Evolutionary conservation across 345 rosid species (phyloP), one percentile per base, ranked within the genome.

Genomic region (Eucalyptus cloeziana): DNA sequence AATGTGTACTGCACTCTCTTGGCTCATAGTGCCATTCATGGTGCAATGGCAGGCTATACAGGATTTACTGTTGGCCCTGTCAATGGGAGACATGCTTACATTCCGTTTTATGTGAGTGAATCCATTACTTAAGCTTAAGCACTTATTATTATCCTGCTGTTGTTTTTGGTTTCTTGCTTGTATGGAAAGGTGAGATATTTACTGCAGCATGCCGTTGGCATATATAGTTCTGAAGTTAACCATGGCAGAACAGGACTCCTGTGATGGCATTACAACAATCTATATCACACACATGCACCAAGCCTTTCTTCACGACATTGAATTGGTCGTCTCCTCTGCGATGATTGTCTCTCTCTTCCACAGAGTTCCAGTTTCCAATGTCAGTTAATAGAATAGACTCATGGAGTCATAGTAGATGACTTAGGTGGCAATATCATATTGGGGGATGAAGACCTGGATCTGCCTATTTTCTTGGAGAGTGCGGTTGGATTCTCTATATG

Each of bases 31-130:
- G 94, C 95, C 80, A 90, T 94, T 88, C 94, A 92, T 87, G 94
- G 96, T 87, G 96, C 94, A 40, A 94, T 94, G 96, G 96, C 95
- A 31, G 95, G 96, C 51, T 93, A 91, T 86, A 93, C 96, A 49
- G 96, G 96, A 87, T 94, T 92, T 91, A 93, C 95, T 4, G 91
- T 91, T 33, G 95, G 96, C 80, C 91, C 92, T 44, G 96, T 92
- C 30, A 92, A 94, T 7, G 93, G 93, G 10, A 91, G 92, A 86
- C 95, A 93, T 64, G 89, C 94, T 85, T 94, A 93, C 88, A 93
- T 93, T 85, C 95, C 94, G 27, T 92, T 92, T 88, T 47, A 93
- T 15, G 95, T 94, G 88, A 69, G 94, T 89, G 88, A 21, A 37
- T 76, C 83, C 5, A 76, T 11, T 56, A 83, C 56, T 19, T 44